Base-by-base conservation (phyloP, 2,329 filamentous ascomycete species). In the Cercospora sesami region DNA sequence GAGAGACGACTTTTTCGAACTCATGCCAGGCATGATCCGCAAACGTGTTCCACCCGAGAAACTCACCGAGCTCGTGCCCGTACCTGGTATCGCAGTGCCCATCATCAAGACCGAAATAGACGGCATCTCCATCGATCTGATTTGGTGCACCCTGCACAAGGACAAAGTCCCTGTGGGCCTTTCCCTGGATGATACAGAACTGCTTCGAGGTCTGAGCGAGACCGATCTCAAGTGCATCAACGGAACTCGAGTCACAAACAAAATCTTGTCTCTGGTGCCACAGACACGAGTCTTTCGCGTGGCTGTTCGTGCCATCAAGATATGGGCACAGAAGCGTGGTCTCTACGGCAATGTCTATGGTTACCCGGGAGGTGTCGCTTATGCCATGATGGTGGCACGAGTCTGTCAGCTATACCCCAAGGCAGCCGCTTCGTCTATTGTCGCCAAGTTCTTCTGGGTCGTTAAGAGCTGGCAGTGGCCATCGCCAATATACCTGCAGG, bases 321-420 rank as follows among this genome's bases (percentile, higher is more conserved):
- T 99, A 7, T 99, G 95, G 95, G 94, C 95, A 9, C 92, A 96
- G 77, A 89, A 86, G 83, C 91, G 94, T 69, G 95, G 92, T 26
- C 93, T 98, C 59, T 98, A 98, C 78, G 93, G 93, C 71, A 97
- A 97, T 76, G 94, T 98, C 71, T 93, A 97, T 80, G 95, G 95
- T 28, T 99, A 95, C 73, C 95, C 95, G 2, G 95, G 95, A 74
- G 95, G 95, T 81, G 94, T 99, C 48, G 95, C 95, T 5, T 99
- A 94, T 93, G 95, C 94, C 12, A 97, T 99, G 91, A 86, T 99
- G 76, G 94, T 98, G 30, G 95, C 95, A 62, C 88, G 95, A 71
- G 92, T 98, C 51, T 98, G 95, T 79, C 95, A 99, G 80, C 86
- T 99, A 16, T 99, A 98, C 75, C 95, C 95, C 14, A 93, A 93